Percentiles rank a stretch among this genome's conserved stretches.
Conservation (phyloP, 2,329 filamentous ascomycete genomes). For the Colletotrichum simmondsii region DNA sequence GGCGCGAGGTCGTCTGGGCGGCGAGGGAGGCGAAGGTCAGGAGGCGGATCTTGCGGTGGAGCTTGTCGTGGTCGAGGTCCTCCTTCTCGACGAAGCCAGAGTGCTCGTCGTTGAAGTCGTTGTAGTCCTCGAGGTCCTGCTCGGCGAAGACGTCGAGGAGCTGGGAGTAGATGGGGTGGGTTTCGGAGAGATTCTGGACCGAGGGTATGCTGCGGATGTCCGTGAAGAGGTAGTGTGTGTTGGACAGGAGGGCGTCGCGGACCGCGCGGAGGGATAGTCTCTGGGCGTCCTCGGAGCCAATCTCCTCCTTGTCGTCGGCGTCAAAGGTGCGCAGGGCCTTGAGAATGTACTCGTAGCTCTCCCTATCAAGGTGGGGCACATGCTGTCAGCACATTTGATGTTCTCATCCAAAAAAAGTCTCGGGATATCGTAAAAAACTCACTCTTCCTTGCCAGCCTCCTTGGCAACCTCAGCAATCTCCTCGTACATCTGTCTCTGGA, state of each 20-base stretch:
- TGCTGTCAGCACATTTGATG: constrained; percentile 3
- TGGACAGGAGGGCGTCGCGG: constrained; percentile 64
- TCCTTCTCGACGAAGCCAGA: constrained; percentile 84
- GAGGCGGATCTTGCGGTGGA: constrained; percentile 96
- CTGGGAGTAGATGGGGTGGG: constrained; percentile 87
- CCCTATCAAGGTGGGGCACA: constrained; percentile 46
- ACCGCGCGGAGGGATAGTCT: constrained; percentile 68
- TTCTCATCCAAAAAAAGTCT: neutral
- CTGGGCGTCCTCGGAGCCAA: constrained; percentile 70
- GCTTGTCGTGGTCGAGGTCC: constrained; percentile 75
- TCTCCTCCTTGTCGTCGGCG: constrained; percentile 62
- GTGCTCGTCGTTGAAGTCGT: constrained; percentile 94
- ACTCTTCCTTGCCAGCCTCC: constrained; percentile 81
- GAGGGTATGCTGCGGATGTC: constrained; percentile 85
- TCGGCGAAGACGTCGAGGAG: constrained; percentile 95
- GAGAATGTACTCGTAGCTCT: constrained; percentile 75
- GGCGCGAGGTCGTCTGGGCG: constrained; percentile 83
- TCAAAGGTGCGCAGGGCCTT: constrained; percentile 72
- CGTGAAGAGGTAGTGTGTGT: constrained; percentile 75
- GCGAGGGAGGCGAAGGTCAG: constrained; percentile 92
- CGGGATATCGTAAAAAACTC: constrained; percentile 50
- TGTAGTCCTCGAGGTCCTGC: constrained; percentile 94
- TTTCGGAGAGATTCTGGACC: constrained; percentile 87
- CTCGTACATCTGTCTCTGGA: constrained; percentile 86
- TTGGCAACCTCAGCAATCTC: constrained; percentile 84